Evolutionary conservation across 2,329 filamentous ascomycete genomes (phyloP), one percentile per base, ranked within the genome.

Genomic region (Penicillium occitanis): DNA sequence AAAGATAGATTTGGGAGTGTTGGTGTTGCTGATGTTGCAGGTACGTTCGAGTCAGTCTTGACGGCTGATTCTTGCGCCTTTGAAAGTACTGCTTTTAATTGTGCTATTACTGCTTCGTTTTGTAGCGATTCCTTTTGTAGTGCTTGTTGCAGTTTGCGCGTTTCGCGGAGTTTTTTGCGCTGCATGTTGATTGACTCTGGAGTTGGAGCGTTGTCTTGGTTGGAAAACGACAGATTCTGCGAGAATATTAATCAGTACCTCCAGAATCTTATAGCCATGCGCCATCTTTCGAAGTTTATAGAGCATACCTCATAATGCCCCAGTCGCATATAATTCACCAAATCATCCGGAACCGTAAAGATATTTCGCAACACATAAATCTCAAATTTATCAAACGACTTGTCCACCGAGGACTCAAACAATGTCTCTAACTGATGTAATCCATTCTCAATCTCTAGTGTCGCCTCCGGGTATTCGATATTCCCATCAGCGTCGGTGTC

Each of bases 331-430:
- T 91, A 97, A 66, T 87, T 86, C 72, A 91, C 81, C 57, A 90
- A 82, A 68, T 94, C 91, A 33, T 89, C 87, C 59, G 87, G 87
- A 46, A 94, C 87, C 48, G 86, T 89, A 69, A 95, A 80, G 71
- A 93, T 91, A 75, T 97, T 97, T 70, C 92, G 85, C 82, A 99
- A 84, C 61, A 92, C 90, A 80, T 94, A 97, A 65, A 99, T 91
- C 81, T 95, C 91, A 73, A 94, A 90, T 69, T 90, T 88, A 81
- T 95, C 91, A 74, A 94, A 94, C 70, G 91, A 91, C 77, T 90
- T 91, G 79, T 95, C 91, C 69, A 94, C 91, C 72, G 88, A 90
- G 53, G 90, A 87, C 77, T 91, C 92, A 33, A 94, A 84, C 8
- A 95, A 83, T 17, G 91, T 95, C 78, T 95, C 91, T 50, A 95